Conservation (phyloP, 2,329 filamentous ascomycete species). For the Alternaria burnsii region DNA sequence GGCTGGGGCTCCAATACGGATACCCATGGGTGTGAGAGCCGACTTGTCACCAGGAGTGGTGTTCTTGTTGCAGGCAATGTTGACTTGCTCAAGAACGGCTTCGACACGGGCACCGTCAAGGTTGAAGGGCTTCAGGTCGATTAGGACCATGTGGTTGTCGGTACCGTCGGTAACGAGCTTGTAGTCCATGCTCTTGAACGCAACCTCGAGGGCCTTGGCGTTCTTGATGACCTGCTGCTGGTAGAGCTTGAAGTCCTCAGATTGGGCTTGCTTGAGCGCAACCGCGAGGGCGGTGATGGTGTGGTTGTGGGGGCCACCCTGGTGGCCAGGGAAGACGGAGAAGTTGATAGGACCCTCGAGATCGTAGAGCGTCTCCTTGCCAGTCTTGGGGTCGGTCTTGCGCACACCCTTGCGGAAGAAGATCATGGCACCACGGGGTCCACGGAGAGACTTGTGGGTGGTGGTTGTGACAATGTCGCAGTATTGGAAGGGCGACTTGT, state of each 20-base stretch:
- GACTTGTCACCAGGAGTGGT: conserved; percentile 95
- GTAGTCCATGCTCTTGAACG: conserved; percentile 72
- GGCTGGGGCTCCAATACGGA: conserved; percentile 93
- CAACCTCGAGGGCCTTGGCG: conserved; percentile 85
- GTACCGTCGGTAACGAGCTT: conserved; percentile 92
- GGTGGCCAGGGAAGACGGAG: conserved; percentile 97
- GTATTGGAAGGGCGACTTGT: conserved; percentile 87
- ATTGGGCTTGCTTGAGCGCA: conserved; percentile 91
- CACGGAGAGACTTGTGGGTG: conserved; percentile 95
- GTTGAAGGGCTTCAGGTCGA: conserved; percentile 87
- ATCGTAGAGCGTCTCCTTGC: conserved; percentile 85
- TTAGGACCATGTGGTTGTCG: conserved; percentile 94
- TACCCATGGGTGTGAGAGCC: conserved; percentile 88
- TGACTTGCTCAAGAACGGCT: conserved; percentile 87
- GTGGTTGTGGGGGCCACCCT: conserved; percentile 98
- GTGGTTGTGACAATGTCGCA: conserved; percentile 97
- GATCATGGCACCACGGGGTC: conserved; percentile 95
- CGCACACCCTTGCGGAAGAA: conserved; percentile 96
- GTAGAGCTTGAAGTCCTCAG: conserved; percentile 89
- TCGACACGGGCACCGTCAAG: conserved; percentile 92
- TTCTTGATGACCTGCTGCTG: conserved; percentile 91
- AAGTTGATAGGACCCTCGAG: conserved; percentile 93
- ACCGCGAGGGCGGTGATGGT: conserved; percentile 96
- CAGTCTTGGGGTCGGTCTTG: conserved; percentile 82
- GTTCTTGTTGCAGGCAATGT: conserved; percentile 99